These are phyloP conservation scores for Oxyria digyna DNA, from an alignment of 148 eudicot genomes.

Conservation along the genomic window DNA sequence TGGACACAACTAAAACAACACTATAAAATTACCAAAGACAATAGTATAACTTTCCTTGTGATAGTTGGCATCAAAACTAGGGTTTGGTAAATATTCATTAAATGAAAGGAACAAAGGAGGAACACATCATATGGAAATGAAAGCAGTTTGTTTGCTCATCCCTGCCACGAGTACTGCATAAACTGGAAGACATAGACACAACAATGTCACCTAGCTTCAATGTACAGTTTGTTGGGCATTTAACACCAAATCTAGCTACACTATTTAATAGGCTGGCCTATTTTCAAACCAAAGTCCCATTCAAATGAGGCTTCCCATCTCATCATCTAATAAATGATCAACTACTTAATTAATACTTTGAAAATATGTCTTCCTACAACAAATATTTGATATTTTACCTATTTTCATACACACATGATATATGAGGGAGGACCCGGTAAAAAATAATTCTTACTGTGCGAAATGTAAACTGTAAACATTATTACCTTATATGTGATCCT, in stretches of 20 bases:
- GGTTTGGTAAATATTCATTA: not conserved
- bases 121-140: constrained; percentile 1
- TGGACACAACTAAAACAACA: not conserved
- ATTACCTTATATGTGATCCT: too few species aligned
- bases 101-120: not conserved
- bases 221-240: constrained; percentile 6
- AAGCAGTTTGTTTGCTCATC: not conserved
- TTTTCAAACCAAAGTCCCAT: not conserved
- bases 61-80: not conserved
- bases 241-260: not conserved
- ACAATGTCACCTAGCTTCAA: not conserved
- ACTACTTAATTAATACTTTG: too few species aligned
- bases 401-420: too few species aligned
- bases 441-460: too few species aligned
- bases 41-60: not conserved
- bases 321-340: too few species aligned
- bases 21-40: not conserved
- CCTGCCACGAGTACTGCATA: not conserved
- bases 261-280: not conserved
- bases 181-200: not conserved
- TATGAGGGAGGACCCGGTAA: too few species aligned
- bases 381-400: too few species aligned
- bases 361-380: too few species aligned
- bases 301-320: not conserved
- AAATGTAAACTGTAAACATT: too few species aligned